These are phyloP conservation scores for Rubus parviflorus DNA, from an alignment of 306 rosid genomes.

Conservation along the genomic window DNA sequence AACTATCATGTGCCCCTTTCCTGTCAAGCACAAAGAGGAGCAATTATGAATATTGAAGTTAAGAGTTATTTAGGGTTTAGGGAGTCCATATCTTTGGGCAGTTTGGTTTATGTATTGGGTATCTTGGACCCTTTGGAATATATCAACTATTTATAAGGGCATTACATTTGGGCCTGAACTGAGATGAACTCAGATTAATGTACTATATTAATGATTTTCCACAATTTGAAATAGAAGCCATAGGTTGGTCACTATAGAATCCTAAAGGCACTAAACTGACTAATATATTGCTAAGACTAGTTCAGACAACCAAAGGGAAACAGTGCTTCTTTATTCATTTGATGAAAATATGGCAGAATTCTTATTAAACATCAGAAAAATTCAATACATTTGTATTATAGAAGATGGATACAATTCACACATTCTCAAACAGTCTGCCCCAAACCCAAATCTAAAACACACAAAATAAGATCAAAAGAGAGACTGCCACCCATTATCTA, in stretches of 20 bases:
- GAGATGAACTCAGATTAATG: background rate
- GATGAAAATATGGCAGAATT: background rate
- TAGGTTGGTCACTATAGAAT: background rate
- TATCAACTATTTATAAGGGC: background rate
- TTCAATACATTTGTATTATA: background rate
- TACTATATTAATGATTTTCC: background rate
- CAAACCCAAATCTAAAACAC: slow-evolving; percentile 7
- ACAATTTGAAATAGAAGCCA: background rate
- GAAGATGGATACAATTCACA: background rate
- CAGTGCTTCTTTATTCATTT: background rate
- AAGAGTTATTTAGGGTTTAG: background rate
- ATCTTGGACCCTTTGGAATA: background rate
- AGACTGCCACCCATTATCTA: slow-evolving; percentile 4
- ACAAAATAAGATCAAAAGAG: background rate
- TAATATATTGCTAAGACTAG: too few species aligned
- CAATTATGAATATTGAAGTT: background rate
- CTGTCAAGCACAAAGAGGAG: background rate
- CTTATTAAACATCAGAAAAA: background rate
- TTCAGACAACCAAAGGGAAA: background rate
- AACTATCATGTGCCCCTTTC: background rate
- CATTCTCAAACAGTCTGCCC: background rate
- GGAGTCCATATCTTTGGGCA: background rate
- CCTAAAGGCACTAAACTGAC: background rate
- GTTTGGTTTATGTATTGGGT: background rate
- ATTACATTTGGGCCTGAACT: background rate